Conservation (phyloP, 306 rosid genomes). For the Medicago lupulina region DNA sequence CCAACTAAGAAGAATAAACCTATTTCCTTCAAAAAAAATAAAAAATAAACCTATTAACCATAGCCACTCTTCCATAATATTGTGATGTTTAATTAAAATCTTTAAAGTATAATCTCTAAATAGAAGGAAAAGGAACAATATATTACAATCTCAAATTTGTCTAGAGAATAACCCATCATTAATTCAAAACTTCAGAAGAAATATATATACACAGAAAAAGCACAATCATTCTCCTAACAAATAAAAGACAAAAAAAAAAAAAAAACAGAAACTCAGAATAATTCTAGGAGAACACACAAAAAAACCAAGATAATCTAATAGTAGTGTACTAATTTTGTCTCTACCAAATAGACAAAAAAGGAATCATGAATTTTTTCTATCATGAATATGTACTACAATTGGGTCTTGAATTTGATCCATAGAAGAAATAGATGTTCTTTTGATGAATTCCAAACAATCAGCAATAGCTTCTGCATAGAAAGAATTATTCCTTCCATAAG, state of each 20-base stretch:
- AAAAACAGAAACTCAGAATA: slow-evolving; percentile 25
- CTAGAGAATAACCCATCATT: slow-evolving; percentile 37
- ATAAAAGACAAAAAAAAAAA: background rate
- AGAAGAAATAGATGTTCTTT: slow-evolving; percentile 71
- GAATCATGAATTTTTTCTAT: slow-evolving; percentile 38
- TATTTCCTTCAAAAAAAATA: too few relatives aligned
- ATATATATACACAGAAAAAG: slow-evolving; percentile 34
- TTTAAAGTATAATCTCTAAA: slow-evolving; percentile 6
- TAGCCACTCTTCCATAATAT: background rate
- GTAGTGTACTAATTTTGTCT: slow-evolving; percentile 15
- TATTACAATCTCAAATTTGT: slow-evolving; percentile 41
- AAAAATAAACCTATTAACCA: slow-evolving; percentile 40
- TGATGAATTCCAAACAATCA: slow-evolving; percentile 90
- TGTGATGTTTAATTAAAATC: slow-evolving; percentile 11
- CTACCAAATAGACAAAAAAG: slow-evolving; percentile 33
- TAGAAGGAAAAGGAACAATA: slow-evolving; percentile 28
- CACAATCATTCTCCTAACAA: slow-evolving; percentile 30
- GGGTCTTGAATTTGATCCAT: slow-evolving; percentile 55
- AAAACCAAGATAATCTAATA: slow-evolving; percentile 17
- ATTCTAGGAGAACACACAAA: slow-evolving; percentile 29
- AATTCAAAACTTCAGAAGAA: slow-evolving; percentile 37
- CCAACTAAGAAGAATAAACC: slow-evolving; percentile 38
- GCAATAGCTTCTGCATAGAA: slow-evolving; percentile 95
- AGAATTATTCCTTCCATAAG: slow-evolving; percentile 68
- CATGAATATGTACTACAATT: slow-evolving; percentile 44